Conservation (phyloP, 805 yeast genomes). For the Blastobotrys mokoenaii region DNA sequence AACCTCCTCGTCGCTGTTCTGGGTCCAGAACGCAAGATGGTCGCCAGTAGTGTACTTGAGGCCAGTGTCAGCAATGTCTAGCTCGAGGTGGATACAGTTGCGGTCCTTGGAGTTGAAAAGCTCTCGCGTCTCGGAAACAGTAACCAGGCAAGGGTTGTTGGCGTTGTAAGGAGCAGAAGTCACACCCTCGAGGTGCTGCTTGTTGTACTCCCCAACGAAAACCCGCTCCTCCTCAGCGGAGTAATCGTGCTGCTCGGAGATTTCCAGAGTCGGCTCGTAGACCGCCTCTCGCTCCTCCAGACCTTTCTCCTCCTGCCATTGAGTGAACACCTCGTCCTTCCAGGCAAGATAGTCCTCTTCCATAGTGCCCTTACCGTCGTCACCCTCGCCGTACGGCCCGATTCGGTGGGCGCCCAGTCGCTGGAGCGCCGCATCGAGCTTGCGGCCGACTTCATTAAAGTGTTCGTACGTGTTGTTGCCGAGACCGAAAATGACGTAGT, state of each 20-base stretch:
- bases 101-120: constrained; percentile 57
- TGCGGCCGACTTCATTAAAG: constrained; percentile 71
- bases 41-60: constrained; percentile 91
- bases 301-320: constrained; percentile 52
- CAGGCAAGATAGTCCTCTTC: constrained; percentile 92
- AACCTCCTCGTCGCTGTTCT: constrained; percentile 72
- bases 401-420: constrained; percentile 65
- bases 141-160: constrained; percentile 75
- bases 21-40: constrained; percentile 92
- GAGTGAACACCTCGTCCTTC: constrained; percentile 72
- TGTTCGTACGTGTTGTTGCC: constrained; percentile 94
- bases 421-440: constrained; percentile 40
- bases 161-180: constrained; percentile 67
- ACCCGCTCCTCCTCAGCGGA: constrained; percentile 37
- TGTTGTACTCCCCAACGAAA: constrained; percentile 76
- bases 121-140: constrained; percentile 52
- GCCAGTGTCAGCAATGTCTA: constrained; percentile 67
- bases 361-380: constrained; percentile 88
- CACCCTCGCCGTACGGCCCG: constrained; percentile 84
- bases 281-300: constrained; percentile 72
- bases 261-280: constrained; percentile 60
- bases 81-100: constrained; percentile 84
- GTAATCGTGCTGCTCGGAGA: constrained; percentile 23
- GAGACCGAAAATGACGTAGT: constrained; percentile 75
- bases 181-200: constrained; percentile 37